Conservation (phyloP, 179 eudicot genomes). For the Heliamphora pulchella region DNA sequence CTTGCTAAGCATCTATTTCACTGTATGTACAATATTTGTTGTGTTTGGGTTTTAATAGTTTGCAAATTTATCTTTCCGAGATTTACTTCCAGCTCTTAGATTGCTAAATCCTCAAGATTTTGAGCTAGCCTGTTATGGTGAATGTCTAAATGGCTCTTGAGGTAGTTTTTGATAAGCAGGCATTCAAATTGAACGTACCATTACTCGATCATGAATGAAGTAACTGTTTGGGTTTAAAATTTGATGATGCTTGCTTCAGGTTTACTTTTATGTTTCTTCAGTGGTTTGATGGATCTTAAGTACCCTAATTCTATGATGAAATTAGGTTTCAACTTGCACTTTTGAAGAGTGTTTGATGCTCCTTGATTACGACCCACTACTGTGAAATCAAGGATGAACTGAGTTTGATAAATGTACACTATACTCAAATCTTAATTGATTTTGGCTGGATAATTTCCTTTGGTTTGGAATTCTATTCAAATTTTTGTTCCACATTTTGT, state of each 20-base stretch:
- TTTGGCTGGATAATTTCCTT: background rate
- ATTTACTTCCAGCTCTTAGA: background rate
- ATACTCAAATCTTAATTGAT: background rate
- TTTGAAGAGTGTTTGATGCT: background rate
- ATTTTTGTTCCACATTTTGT: background rate
- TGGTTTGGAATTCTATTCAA: background rate
- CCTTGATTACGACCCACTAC: background rate
- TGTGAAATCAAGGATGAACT: background rate
- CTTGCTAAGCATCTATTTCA: slow-evolving; percentile 90
- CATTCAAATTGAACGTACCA: background rate
- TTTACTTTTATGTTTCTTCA: background rate
- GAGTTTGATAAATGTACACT: background rate
- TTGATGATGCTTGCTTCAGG: background rate
- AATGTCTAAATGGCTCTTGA: slow-evolving; percentile 5
- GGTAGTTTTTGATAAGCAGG: background rate
- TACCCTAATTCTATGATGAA: background rate
- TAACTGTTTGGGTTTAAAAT: background rate
- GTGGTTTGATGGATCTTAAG: slow-evolving; percentile 1
- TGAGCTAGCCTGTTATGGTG: slow-evolving; percentile 8
- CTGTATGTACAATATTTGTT: slow-evolving; percentile 34
- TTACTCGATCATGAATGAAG: background rate
- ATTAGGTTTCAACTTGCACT: background rate
- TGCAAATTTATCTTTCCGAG: background rate
- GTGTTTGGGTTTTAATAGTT: background rate
- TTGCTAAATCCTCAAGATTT: background rate